These are phyloP conservation scores for Fusarium sp. DNA, from an alignment of 2,329 filamentous ascomycete species.

Conservation along the genomic window DNA sequence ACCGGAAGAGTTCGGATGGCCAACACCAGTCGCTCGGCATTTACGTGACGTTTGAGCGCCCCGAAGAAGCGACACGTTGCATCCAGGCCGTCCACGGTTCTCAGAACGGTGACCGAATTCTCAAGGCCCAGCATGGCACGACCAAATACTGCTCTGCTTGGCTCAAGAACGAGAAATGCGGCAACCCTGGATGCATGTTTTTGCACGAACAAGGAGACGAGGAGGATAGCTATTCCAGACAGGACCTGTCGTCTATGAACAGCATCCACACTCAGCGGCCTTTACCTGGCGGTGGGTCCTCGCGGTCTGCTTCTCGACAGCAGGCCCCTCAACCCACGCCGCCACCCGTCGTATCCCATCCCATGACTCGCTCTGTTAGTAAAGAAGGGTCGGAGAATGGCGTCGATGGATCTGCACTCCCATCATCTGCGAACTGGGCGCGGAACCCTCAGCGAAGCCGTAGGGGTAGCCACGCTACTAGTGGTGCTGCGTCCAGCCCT, in stretches of 20 bases:
- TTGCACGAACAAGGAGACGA: conserved; percentile 98
- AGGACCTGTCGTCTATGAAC: conserved; percentile 95
- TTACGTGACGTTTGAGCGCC: conserved; percentile 96
- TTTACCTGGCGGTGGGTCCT: conserved; percentile 64
- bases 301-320: conserved; percentile 65
- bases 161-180: conserved; percentile 92
- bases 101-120: conserved; percentile 84
- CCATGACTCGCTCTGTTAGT: conserved; percentile 81
- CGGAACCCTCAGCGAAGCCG: conserved; percentile 74
- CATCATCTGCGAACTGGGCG: conserved; percentile 95
- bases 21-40: conserved; percentile 92
- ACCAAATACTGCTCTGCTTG: conserved; percentile 99
- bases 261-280: conserved; percentile 84
- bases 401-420: conserved; percentile 88
- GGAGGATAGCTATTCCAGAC: conserved; percentile 93
- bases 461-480: conserved; percentile 83
- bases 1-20: conserved; percentile 80
- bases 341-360: conserved; percentile 59
- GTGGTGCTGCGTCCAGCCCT: conserved; percentile 83
- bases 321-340: conserved; percentile 53
- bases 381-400: conserved; percentile 78
- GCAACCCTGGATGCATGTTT: conserved; percentile 98
- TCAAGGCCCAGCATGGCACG: conserved; percentile 85
- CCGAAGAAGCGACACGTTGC: conserved; percentile 88
- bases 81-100: conserved; percentile 94